Percentiles rank a stretch among this genome's conserved stretches.
These are phyloP conservation scores for Scheffersomyces parashehatae DNA, from an alignment of 1,139 yeast genomes.

Conservation along the genomic window DNA sequence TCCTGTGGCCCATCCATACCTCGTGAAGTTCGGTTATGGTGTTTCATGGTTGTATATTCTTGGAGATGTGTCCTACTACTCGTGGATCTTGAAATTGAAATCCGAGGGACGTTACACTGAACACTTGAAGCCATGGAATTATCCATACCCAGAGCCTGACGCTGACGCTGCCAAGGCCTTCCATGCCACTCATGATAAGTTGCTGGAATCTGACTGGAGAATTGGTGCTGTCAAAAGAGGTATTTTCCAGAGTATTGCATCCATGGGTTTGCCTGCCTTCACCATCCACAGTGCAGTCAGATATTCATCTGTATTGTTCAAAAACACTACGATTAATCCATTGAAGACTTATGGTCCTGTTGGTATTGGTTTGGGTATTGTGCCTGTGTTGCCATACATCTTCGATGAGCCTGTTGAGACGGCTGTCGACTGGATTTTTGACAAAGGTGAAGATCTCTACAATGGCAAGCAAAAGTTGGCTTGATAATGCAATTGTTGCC, in stretches of 20 bases:
- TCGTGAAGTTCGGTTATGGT: conserved; percentile 69
- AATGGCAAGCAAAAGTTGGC: conserved; percentile 9
- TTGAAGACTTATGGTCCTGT: conserved; percentile 75
- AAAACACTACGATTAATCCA: conserved; percentile 38
- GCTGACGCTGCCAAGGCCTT: conserved; percentile 39
- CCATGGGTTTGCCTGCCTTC: conserved; percentile 86
- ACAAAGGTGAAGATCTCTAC: conserved; percentile 50
- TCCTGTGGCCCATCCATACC: conserved; percentile 72
- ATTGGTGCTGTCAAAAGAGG: conserved; percentile 68
- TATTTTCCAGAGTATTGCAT: conserved; percentile 75
- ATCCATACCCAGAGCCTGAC: conserved; percentile 44
- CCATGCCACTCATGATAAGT: conserved; percentile 22
- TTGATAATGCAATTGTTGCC: neutral
- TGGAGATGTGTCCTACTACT: conserved; percentile 76
- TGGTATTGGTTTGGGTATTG: conserved; percentile 71
- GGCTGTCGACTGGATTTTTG: conserved; percentile 64
- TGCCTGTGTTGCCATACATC: conserved; percentile 74
- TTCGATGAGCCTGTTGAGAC: conserved; percentile 84
- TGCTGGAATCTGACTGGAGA: conserved; percentile 62
- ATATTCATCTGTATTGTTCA: conserved; percentile 61
- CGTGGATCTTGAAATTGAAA: conserved; percentile 73
- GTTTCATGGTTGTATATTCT: conserved; percentile 75
- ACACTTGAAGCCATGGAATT: conserved; percentile 71
- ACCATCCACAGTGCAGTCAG: conserved; percentile 80
- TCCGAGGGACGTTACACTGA: conserved; percentile 65